phyloP scores from a whole-genome alignment of 2,329 filamentous ascomycete genomes.

The Plectosphaerella plurivora region DNA sequence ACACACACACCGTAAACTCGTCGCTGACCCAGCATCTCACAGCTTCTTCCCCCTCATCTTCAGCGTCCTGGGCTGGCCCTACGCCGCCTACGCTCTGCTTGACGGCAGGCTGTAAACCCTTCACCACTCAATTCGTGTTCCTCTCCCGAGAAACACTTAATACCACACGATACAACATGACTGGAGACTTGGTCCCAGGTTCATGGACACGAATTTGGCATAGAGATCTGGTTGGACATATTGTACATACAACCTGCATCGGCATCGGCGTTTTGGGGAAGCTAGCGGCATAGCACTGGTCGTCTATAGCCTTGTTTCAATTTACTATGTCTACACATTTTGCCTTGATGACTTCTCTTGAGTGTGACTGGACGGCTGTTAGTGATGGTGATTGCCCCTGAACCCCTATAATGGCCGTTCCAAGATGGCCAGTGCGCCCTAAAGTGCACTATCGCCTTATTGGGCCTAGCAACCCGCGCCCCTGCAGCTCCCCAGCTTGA shows the following conservation, averaged over 20 bases:
- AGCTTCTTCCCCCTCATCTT: slow-evolving; percentile 4
- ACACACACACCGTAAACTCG: too few relatives aligned
- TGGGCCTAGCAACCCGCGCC: slow-evolving; percentile 10
- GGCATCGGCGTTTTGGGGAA: slow-evolving; percentile 3
- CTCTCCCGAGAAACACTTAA: neutral
- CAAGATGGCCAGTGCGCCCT: slow-evolving; percentile 7
- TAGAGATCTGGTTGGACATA: slow-evolving; percentile 1
- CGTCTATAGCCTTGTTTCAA: slow-evolving; percentile 4
- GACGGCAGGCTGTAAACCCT: slow-evolving; percentile 5
- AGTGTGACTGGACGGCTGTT: neutral
- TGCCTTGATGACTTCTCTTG: too few relatives aligned
- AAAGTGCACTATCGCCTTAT: slow-evolving; percentile 8
- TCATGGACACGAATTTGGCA: neutral
- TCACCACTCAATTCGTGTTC: neutral
- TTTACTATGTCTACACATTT: slow-evolving; percentile 7
- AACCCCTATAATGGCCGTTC: neutral
- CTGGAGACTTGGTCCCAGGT: neutral
- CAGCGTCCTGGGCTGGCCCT: slow-evolving; percentile 12
- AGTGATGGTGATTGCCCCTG: neutral
- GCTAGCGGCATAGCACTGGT: slow-evolving; percentile 4
- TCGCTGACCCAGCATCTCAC: neutral
- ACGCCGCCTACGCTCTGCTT: slow-evolving; percentile 2
- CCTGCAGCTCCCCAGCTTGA: slow-evolving; percentile 13
- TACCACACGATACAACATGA: neutral
- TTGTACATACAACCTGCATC: slow-evolving; percentile 11